Conservation (phyloP, 169 alveolate species). For the Cryptosporidium felis region DNA sequence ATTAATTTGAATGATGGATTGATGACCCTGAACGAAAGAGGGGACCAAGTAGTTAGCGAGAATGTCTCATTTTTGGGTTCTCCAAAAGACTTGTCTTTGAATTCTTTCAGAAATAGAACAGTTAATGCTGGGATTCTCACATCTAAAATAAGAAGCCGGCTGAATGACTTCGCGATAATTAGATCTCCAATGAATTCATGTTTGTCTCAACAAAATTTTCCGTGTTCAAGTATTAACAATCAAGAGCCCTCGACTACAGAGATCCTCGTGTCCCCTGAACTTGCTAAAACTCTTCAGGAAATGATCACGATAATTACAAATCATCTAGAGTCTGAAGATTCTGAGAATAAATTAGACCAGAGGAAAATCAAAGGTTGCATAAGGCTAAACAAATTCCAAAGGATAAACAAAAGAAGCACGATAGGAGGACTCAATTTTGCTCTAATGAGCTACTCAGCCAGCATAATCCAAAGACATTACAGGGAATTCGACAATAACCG, state of each 20-base stretch:
- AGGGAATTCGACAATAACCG: constrained; percentile 8
- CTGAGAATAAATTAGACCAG: neutral
- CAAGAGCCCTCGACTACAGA: constrained; percentile 22
- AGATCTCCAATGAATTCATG: constrained; percentile 25
- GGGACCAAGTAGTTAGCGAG: neutral
- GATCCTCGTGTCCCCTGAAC: constrained; percentile 53
- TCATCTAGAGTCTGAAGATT: neutral
- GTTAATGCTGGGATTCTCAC: neutral
- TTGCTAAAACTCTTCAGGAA: constrained; percentile 35
- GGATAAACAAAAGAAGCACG: constrained; percentile 24
- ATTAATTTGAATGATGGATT: constrained; percentile 44
- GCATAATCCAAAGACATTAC: constrained; percentile 30
- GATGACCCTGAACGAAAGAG: constrained; percentile 2
- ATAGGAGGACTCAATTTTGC: constrained; percentile 66
- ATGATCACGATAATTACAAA: constrained; percentile 13
- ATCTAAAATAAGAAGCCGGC: neutral
- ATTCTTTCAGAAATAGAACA: neutral
- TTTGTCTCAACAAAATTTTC: too few species aligned
- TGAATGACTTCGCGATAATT: neutral
- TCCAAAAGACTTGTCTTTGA: neutral
- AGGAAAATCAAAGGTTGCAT: neutral
- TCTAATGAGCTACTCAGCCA: constrained; percentile 45
- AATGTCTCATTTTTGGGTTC: neutral
- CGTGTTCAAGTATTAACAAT: neutral
- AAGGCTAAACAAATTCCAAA: neutral